phyloP scores from a whole-genome alignment of 2,329 filamentous ascomycete genomes.

The Diaporthe vaccinii region DNA sequence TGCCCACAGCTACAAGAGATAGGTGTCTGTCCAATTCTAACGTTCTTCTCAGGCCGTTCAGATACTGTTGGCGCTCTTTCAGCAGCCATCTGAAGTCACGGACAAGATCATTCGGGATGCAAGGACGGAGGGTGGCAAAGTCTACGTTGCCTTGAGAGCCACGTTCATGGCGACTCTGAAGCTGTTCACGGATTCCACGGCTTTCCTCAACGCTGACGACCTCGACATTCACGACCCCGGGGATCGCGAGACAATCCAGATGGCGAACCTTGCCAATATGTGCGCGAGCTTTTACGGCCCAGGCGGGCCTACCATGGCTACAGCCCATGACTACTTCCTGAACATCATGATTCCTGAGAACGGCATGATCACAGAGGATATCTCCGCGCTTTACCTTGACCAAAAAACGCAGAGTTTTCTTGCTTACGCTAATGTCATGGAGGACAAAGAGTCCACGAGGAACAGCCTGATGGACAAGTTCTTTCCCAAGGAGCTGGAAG shows the following conservation, averaged over 20 bases:
- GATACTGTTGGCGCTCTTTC: conserved; percentile 53
- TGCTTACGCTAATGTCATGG: conserved; percentile 62
- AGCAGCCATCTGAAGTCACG: conserved; percentile 49
- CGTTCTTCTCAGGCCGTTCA: conserved; percentile 50
- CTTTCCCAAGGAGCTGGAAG: conserved; percentile 69
- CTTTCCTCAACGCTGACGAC: conserved; percentile 52
- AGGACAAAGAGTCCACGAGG: conserved; percentile 63
- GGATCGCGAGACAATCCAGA: conserved; percentile 57
- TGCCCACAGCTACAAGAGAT: not conserved
- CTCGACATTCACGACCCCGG: conserved; percentile 55
- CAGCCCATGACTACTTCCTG: conserved; percentile 61
- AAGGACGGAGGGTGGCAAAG: conserved; percentile 50
- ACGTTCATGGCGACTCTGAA: conserved; percentile 51
- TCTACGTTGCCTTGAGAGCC: conserved; percentile 51
- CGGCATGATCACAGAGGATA: conserved; percentile 55
- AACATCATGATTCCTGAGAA: conserved; percentile 56
- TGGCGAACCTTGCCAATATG: conserved; percentile 64
- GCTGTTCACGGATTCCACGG: conserved; percentile 51
- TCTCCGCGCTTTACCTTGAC: conserved; percentile 60
- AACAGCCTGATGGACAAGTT: conserved; percentile 66
- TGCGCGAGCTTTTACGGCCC: conserved; percentile 41
- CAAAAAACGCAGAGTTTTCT: conserved; percentile 67
- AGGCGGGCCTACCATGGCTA: conserved; percentile 54
- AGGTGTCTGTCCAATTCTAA: conserved; percentile 5
- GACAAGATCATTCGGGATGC: conserved; percentile 48